Base-by-base conservation (phyloP, 345 rosid genomes). In the Boechera divaricarpa region DNA sequence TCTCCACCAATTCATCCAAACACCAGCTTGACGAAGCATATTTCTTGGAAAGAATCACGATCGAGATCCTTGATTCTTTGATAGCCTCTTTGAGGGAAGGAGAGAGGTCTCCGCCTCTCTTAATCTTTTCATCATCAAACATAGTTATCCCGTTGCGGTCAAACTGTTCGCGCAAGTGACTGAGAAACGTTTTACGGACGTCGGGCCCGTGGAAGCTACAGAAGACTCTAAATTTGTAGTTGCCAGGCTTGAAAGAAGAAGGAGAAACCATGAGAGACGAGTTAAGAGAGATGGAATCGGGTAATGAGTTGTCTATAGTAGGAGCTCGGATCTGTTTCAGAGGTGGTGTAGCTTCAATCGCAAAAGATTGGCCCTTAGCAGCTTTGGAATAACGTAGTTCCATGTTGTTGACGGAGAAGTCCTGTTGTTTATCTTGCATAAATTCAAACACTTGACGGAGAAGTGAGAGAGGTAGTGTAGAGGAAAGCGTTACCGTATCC, bases 1-100 rank as follows among this genome's bases (percentile, higher is more conserved):
- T 78, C 51, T 35, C 51, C 11, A 58, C 9, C 11, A 78, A 36
- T 18, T 78, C 82, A 6, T 67, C 73, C 64, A 78, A 16, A 31
- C 78, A 78, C 77, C 81, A 78, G 2, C 66, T 18, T 2, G 77
- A 78, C 0, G 81, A 72, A 16, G 57, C 81, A 6, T 57, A 72
- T 5, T 58, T 16, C 5, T 41, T 18, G 1, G 81, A 48, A 15
- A 78, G 63, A 18, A 78, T 57, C 29, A 78, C 53, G 4, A 78
- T 39, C 0, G 74, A 66, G 67, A 78, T 32, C 36, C 24, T 72
- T 0, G 81, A 78, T 48, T 38, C 57, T 6, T 12, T 70, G 0
- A 78, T 72, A 33, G 69, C 78, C 18, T 11, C 13, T 0, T 33
- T 9, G 44, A 78, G 56, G 3, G 44, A 38, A 11, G 26, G 63